Evolutionary conservation across 2,329 filamentous ascomycete genomes (phyloP).

Genomic region (Metarhizium guizhouense): DNA sequence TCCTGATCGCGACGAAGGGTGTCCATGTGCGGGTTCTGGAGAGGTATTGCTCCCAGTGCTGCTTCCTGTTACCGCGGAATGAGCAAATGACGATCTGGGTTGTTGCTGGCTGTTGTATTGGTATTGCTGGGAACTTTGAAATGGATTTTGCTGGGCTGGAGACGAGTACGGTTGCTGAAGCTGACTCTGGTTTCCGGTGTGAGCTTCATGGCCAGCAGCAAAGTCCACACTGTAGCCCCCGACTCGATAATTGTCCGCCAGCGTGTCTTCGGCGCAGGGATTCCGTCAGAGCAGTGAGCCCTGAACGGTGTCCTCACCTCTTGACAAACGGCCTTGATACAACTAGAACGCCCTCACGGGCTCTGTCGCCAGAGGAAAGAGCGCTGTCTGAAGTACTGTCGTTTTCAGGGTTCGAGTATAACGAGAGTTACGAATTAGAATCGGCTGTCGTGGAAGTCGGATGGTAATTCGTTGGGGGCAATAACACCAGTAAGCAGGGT

Average conservation of each 20-base stretch:
- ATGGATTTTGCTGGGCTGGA: constrained; percentile 23
- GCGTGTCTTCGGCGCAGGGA: constrained; percentile 63
- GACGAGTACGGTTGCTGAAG: constrained; percentile 54
- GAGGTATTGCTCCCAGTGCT: constrained; percentile 38
- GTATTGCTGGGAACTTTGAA: constrained; percentile 7
- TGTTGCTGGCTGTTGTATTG: constrained; percentile 14
- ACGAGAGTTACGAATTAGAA: background rate
- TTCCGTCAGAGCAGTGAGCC: constrained; percentile 69
- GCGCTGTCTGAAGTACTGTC: background rate
- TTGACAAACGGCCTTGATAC: constrained; percentile 49
- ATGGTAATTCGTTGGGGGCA: background rate
- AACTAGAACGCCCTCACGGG: constrained; percentile 43
- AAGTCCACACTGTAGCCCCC: constrained; percentile 69
- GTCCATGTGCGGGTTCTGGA: constrained; percentile 27
- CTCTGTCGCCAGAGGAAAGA: constrained; percentile 28
- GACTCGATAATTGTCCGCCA: constrained; percentile 67
- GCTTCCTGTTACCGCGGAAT: constrained; percentile 24
- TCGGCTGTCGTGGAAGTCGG: constrained; percentile 6
- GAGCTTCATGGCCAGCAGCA: constrained; percentile 53
- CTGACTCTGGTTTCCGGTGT: constrained; percentile 56
- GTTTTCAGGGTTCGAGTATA: background rate
- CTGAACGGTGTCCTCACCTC: constrained; percentile 61
- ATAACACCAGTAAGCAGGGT: background rate
- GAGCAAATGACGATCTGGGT: constrained; percentile 38
- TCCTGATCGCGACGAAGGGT: constrained; percentile 22